These are phyloP conservation scores for Hypoxylon fuscum DNA, from an alignment of 495 filamentous ascomycete species.

Conservation along the genomic window DNA sequence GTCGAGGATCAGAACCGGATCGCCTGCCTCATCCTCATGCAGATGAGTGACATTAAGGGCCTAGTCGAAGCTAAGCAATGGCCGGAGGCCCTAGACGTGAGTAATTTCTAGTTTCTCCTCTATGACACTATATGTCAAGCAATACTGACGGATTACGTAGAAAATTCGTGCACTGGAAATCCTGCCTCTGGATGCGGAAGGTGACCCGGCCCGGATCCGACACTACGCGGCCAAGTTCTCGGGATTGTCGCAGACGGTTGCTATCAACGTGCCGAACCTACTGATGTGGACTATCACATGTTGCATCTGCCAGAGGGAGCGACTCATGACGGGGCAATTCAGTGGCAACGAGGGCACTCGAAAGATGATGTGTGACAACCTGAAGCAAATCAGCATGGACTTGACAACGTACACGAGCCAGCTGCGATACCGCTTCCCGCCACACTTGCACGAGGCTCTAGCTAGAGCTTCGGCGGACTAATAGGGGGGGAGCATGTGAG, in stretches of 20 bases:
- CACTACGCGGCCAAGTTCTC: slow-evolving; percentile 78
- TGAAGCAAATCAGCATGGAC: slow-evolving; percentile 82
- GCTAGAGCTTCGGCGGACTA: slow-evolving; percentile 77
- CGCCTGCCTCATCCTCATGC: slow-evolving; percentile 74
- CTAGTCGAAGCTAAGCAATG: slow-evolving; percentile 75
- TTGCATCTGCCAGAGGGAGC: slow-evolving; percentile 77
- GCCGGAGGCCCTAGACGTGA: slow-evolving; percentile 83
- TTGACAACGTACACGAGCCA: slow-evolving; percentile 94
- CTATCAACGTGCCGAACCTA: slow-evolving; percentile 85
- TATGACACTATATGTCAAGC: not conserved
- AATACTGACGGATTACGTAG: slow-evolving; percentile 56
- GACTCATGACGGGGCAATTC: slow-evolving; percentile 70
- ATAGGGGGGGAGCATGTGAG: slow-evolving; percentile 1
- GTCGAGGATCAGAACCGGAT: slow-evolving; percentile 73
- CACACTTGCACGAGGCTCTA: slow-evolving; percentile 79
- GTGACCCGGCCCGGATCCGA: slow-evolving; percentile 77
- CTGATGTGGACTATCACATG: slow-evolving; percentile 92
- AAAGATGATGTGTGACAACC: slow-evolving; percentile 68
- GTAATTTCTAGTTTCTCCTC: slow-evolving; percentile 45
- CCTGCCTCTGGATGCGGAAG: slow-evolving; percentile 76
- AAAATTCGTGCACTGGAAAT: slow-evolving; percentile 76
- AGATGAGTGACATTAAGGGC: slow-evolving; percentile 79
- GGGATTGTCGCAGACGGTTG: slow-evolving; percentile 75
- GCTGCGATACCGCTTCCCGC: slow-evolving; percentile 84
- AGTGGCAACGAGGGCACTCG: slow-evolving; percentile 76